Evolutionary conservation across 2,329 filamentous ascomycete genomes (phyloP), one percentile per base, ranked within the genome.

Genomic region (Diaporthe citri): DNA sequence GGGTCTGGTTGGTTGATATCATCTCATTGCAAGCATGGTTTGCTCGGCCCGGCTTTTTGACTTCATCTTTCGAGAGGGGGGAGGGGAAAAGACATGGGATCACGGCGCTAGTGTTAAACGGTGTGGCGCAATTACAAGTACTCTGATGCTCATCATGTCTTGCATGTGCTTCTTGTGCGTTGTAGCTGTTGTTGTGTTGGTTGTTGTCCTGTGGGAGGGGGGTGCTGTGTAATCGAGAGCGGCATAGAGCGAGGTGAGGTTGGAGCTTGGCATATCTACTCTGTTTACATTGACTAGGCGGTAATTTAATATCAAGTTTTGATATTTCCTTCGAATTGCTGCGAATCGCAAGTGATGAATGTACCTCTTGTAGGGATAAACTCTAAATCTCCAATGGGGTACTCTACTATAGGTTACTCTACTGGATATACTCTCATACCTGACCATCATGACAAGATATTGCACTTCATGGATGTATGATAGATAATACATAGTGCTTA

Each of bases 101-200:
- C 34, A 67, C 25, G 70, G 70, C 70, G 70, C 70, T 72, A 72
- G 70, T 72, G 36, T 72, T 55, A 64, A 72, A 72, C n/a, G 70
- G 57, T 55, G 57, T n/a, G 57, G 46, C 46, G 57, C 34, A 64
- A 59, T 55, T 43, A 52, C 15, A 67, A 67, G 62, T 67, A 39
- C 22, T 64, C 31, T 43, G 31, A 31, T 25, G 57, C 8, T 59
- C 15, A 31, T 22, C 22, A 39, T 17, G 1, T 56, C 22, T n/a
- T 56, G 39, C 55, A 31, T 71, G 41, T 59, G 66, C 25, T n/a
- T 46, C 6, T 36, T 25, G 5, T 64, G 60, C 22, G 17, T n/a
- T 64, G 41, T 64, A 4, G 25, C 12, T 43, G 6, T 25, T 59
- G 31, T 34, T 57, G 28, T 34, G 25, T 28, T 13, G 9, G 9